A percentile compares a stretch with the other conserved stretches of the same genome.
Conservation (phyloP, 1,284 basidiomycete species). For the Papiliotrema laurentii region DNA sequence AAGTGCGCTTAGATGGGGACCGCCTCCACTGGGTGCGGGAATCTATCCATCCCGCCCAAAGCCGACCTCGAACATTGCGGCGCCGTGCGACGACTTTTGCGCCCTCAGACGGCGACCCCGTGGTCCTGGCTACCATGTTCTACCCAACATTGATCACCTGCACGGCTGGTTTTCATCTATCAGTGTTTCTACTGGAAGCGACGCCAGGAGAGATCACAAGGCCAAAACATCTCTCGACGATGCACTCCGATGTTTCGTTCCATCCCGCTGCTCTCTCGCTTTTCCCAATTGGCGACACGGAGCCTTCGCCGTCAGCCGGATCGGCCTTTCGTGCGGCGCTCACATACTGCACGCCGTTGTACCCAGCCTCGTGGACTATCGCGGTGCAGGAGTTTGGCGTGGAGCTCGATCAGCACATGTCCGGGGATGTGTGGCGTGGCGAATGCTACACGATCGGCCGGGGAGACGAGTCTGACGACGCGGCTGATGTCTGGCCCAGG, state of each 20-base stretch:
- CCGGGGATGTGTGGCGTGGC: conserved; percentile 20
- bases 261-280: conserved; percentile 44
- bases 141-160: conserved; percentile 38
- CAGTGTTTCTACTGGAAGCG: conserved; percentile 27
- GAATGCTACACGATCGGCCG: conserved; percentile 35
- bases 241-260: conserved; percentile 44
- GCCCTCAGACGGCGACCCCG: conserved; percentile 24
- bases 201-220: neutral
- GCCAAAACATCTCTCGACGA: conserved; percentile 25
- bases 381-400: conserved; percentile 44
- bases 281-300: conserved; percentile 14
- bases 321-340: conserved; percentile 31
- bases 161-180: conserved; percentile 36
- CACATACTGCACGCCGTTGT: conserved; percentile 44
- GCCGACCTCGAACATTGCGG: conserved; percentile 17
- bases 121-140: conserved; percentile 37
- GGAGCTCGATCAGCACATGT: conserved; percentile 1
- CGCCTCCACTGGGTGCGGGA: conserved; percentile 30
- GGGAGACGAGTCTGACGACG: conserved; percentile 11
- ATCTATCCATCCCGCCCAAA: conserved; percentile 20
- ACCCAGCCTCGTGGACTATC: conserved; percentile 46
- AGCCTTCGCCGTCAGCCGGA: neutral
- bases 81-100: conserved; percentile 16
- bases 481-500: conserved; percentile 29
- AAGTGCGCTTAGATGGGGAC: conserved; percentile 11